A percentile compares a stretch with the other conserved stretches of the same genome.
Evolutionary conservation across 2,329 filamentous ascomycete genomes (phyloP).

Genomic region (Trichophyton mentagrophytes): DNA sequence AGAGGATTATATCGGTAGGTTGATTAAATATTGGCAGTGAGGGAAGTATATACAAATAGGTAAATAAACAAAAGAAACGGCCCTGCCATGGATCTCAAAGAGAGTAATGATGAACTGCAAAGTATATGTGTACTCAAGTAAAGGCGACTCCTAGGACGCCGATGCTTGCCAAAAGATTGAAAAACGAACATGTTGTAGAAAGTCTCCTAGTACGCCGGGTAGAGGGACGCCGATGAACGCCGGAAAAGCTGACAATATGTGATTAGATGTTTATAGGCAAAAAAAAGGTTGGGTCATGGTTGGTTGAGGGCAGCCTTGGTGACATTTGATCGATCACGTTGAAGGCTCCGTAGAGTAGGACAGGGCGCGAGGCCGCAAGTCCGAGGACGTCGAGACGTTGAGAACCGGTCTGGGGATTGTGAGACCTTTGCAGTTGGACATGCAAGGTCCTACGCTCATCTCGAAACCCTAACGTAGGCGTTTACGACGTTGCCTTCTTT

Average conservation of each 20-base stretch:
- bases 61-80: neutral
- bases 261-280: neutral
- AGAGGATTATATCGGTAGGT: neutral
- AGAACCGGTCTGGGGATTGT: neutral
- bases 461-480: slow-evolving; percentile 42
- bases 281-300: neutral
- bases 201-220: neutral
- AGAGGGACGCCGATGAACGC: neutral
- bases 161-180: slow-evolving; percentile 1
- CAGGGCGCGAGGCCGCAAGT: neutral
- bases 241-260: neutral
- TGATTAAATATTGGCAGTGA: too few species aligned
- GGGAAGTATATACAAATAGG: neutral
- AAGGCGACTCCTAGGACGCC: slow-evolving; percentile 5
- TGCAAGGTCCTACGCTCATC: neutral
- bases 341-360: neutral
- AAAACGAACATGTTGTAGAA: neutral
- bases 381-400: neutral
- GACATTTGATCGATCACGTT: too few species aligned
- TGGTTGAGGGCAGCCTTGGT: neutral
- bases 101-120: neutral
- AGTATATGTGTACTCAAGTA: neutral
- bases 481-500: slow-evolving; percentile 62
- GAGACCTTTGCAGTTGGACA: neutral
- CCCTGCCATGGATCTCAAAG: neutral